Evolutionary conservation across 2,329 filamentous ascomycete species (phyloP).

Genomic region (Pleomassaria siparia): DNA sequence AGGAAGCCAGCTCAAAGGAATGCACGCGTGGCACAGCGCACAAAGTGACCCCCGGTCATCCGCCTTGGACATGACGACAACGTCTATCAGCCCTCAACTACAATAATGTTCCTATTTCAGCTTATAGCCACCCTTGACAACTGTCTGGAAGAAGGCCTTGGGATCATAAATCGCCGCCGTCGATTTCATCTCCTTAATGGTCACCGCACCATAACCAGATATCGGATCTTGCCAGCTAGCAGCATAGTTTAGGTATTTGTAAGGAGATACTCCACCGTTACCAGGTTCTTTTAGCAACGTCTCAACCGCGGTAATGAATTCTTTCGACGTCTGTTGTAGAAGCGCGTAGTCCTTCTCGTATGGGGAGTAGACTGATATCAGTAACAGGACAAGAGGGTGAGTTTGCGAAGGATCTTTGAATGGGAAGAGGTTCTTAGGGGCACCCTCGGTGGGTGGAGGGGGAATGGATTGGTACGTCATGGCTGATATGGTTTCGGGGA

Average conservation of each 20-base stretch:
- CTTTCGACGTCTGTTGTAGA: not conserved
- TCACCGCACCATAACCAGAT: conserved; percentile 31
- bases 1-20: too few relatives aligned
- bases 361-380: not conserved
- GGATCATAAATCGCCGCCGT: conserved; percentile 41
- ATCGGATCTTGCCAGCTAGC: conserved; percentile 40
- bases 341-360: not conserved
- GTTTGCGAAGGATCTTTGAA: not conserved
- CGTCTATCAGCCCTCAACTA: too few relatives aligned
- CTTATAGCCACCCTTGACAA: conserved; percentile 42
- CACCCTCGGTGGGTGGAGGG: not conserved
- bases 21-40: too few relatives aligned
- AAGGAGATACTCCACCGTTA: not conserved
- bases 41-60: too few relatives aligned
- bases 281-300: not conserved
- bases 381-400: too few relatives aligned
- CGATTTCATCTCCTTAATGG: conserved; percentile 26
- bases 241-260: conserved; percentile 40
- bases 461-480: not conserved
- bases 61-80: too few relatives aligned
- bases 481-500: not conserved
- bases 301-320: not conserved
- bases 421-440: not conserved
- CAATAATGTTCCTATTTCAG: conserved; percentile 5
- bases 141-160: conserved; percentile 36